These are phyloP conservation scores for Euphorbia pulcherrima DNA, from an alignment of 345 rosid species.

Conservation along the genomic window DNA sequence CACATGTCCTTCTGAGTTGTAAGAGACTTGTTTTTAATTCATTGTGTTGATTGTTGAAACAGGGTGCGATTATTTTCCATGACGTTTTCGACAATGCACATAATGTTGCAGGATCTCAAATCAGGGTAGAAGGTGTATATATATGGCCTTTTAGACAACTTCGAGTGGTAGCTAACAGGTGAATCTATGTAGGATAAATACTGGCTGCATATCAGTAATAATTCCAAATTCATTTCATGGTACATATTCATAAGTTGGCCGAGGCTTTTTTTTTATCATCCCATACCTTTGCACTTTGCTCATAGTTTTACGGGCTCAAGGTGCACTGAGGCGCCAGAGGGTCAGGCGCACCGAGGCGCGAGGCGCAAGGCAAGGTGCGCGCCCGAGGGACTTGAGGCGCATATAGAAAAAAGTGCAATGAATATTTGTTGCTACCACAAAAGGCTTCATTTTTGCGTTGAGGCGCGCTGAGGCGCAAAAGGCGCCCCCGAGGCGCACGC, in stretches of 20 bases:
- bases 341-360: too few species aligned
- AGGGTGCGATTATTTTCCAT: conserved; percentile 97
- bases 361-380: too few species aligned
- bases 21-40: conserved; percentile 15
- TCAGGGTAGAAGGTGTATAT: conserved; percentile 96
- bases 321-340: too few species aligned
- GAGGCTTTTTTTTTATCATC: neutral
- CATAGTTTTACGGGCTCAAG: too few species aligned
- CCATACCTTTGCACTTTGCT: neutral
- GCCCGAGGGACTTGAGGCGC: too few species aligned
- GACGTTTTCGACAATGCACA: conserved; percentile 84
- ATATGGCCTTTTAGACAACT: conserved; percentile 99
- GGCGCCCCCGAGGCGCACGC: too few species aligned
- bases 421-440: too few species aligned
- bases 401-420: too few species aligned
- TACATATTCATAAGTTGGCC: neutral
- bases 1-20: too few species aligned
- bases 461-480: too few species aligned
- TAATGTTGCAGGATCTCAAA: conserved; percentile 89
- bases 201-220: too few species aligned
- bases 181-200: conserved; percentile 13
- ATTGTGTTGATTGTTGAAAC: conserved; percentile 30
- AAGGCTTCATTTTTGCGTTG: too few species aligned
- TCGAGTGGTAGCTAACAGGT: conserved; percentile 94
- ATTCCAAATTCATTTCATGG: neutral